These are phyloP conservation scores for Leptographium wingfieldii DNA, from an alignment of 2,329 filamentous ascomycete genomes.

Conservation along the genomic window DNA sequence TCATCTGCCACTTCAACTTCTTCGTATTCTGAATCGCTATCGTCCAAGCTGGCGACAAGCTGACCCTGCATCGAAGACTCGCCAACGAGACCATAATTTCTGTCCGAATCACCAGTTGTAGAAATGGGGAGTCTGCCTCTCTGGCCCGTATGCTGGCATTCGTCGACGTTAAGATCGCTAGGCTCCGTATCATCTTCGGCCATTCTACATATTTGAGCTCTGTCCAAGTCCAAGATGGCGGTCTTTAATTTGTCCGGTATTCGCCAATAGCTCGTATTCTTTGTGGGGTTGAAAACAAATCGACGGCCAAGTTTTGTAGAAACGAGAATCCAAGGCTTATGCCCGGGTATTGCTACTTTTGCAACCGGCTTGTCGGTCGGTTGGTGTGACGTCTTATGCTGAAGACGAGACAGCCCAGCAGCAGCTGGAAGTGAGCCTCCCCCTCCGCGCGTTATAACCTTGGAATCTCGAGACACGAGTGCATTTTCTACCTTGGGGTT, in stretches of 20 bases:
- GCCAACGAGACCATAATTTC: not conserved
- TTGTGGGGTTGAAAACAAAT: constrained; percentile 80
- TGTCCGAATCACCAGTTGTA: not conserved
- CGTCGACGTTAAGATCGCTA: not conserved
- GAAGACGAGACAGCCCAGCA: constrained; percentile 17
- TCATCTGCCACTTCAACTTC: constrained; percentile 63
- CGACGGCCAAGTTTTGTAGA: constrained; percentile 79
- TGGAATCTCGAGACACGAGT: constrained; percentile 41
- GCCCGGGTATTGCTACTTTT: constrained; percentile 66
- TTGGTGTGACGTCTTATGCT: constrained; percentile 8
- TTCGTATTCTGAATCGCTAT: constrained; percentile 35
- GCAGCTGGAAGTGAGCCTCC: not conserved
- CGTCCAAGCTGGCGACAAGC: constrained; percentile 20
- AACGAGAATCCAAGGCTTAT: constrained; percentile 82
- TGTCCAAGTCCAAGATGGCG: constrained; percentile 61
- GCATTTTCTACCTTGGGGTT: constrained; percentile 46
- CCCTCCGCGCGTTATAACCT: not conserved
- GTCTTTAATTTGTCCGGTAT: constrained; percentile 80
- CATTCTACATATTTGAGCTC: constrained; percentile 53
- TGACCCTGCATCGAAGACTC: constrained; percentile 5
- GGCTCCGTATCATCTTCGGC: constrained; percentile 20
- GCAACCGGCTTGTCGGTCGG: constrained; percentile 70
- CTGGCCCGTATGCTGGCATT: not conserved
- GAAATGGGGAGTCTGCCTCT: not conserved
- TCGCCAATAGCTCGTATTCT: constrained; percentile 87